Evolutionary conservation across 768 basidiomycete genomes (phyloP), one percentile per base, ranked within the genome.

Genomic region (Tylopilus subfusipes): DNA sequence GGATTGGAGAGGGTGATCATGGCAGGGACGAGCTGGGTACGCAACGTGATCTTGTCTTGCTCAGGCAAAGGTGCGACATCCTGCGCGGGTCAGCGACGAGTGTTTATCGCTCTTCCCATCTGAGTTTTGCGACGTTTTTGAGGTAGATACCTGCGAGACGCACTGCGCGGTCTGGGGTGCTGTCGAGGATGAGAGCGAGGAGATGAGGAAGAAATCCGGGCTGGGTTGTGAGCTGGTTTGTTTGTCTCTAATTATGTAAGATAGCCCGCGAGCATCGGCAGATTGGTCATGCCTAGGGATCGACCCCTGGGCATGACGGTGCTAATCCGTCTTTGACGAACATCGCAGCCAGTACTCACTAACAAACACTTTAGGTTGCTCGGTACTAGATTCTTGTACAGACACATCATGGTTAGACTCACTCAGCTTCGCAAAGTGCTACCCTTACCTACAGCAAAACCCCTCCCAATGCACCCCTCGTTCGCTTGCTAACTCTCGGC

Each of bases 81-180:
- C 85, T 90, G 59, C 16, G 53, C 46, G 29, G 34, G 31, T 56
- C 21, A 48, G 34, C n/a, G 27, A 48, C 46, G 24, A 13, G 52
- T 22, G 10, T 11, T 16, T 18, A 2, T 33, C n/a, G 10, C 78
- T 94, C 92, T 40, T 85, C 86, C 94, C 95, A 98, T 73, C 86
- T 80, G 25, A 82, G 77, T 69, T 90, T 93, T 54, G 93, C 81
- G 42, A 87, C 79, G 67, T 98, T 97, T 76, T 98, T 98, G 60
- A 97, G 85, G 73, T 90, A 94, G 31, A 98, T 86, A 48, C 85
- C 95, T 2, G 93, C 83, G 51, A 96, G 83, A 64, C 94, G 76
- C 30, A 90, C 81, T 0, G 89, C 74, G 62, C 84, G 82, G 68
- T 88, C 82, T 30, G 73, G 70, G n/a, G 80, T 69, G n/a, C 66